Evolutionary conservation across 805 yeast genomes (phyloP).

Genomic region (Allodekkera sacchari): DNA sequence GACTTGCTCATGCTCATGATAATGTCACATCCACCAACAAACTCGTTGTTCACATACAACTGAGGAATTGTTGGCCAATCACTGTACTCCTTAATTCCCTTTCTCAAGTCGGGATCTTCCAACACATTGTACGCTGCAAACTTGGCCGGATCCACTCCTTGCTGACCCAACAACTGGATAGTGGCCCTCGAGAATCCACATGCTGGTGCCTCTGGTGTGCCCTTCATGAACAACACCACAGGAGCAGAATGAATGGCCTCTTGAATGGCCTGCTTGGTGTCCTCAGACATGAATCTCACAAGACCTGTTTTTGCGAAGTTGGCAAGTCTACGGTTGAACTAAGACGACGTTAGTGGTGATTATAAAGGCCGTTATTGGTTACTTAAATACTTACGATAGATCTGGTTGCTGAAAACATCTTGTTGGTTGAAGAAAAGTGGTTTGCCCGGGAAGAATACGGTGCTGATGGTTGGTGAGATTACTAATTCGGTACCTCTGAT

Average conservation of each 20-base stretch:
- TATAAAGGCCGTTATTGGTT: no score
- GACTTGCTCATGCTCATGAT: conserved; percentile 80
- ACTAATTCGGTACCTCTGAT: no score
- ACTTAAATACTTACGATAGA: no score
- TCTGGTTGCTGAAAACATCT: no score
- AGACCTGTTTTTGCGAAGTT: no score
- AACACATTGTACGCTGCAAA: conserved; percentile 96
- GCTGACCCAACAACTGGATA: conserved; percentile 86
- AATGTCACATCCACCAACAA: conserved; percentile 96
- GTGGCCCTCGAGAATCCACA: conserved; percentile 97
- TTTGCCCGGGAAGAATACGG: no score
- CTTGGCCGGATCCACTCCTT: conserved; percentile 93
- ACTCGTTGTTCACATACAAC: conserved; percentile 81
- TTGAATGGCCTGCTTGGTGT: conserved; percentile 76
- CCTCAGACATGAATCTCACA: conserved; percentile 51
- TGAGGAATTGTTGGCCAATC: conserved; percentile 99
- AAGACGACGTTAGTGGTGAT: no score
- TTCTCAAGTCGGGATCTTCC: conserved; percentile 89
- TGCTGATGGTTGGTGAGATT: no score
- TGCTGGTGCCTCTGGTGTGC: conserved; percentile 95
- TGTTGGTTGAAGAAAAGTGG: no score
- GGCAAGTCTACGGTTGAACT: no score
- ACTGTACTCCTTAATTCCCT: conserved; percentile 91
- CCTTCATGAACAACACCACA: conserved; percentile 96
- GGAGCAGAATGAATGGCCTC: conserved; percentile 83